Base-by-base conservation (phyloP, 1,284 basidiomycete genomes). In the Irpex sp. region DNA sequence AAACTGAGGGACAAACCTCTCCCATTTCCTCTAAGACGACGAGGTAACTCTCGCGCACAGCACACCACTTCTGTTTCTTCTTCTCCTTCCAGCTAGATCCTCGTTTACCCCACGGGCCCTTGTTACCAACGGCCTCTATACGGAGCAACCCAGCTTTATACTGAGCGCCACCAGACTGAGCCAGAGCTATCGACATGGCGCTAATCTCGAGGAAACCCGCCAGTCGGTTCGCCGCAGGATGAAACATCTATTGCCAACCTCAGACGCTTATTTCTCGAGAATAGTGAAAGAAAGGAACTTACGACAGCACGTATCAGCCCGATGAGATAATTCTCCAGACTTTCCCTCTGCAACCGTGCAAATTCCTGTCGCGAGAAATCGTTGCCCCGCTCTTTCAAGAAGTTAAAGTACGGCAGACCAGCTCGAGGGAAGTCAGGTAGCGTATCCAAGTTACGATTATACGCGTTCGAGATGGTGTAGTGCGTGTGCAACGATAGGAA, bases 181-280 rank as follows among this genome's bases (percentile, higher is more conserved):
- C 93, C 7, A 96, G 82, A 5, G 86, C 76, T 59, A 98, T 86
- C 2, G 91, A 96, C 33, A 99, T 78, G 0, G 95, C 89, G 55
- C 93, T 96, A 55, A 99, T 83, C 74, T 99, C 97, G 60, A 99
- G 84, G 76, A 99, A 99, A n/a, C 88, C 88, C 63, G 92, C 90
- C 0, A 99, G 77, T 23, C 96, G 87, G 69, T 98, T 99, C 0
- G 94, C 87, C 52, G 95, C 88, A 1, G 96, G 93, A 68, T 95
- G 92, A 77, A 98, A 98, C 92, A 98, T 97, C 93, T 97, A 66
- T n/a, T 2, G 3, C 1, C 1, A 7, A 14, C 8, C 16, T 58
- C 23, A 64, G 57, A 35, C 36, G 58, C 61, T 28, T 42, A 36
- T 28, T 33, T 33, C 7, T 33, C 6, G 28, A 47, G 23, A 63